Base-by-base conservation (phyloP, 805 yeast genomes). In the Candida ulmi region DNA sequence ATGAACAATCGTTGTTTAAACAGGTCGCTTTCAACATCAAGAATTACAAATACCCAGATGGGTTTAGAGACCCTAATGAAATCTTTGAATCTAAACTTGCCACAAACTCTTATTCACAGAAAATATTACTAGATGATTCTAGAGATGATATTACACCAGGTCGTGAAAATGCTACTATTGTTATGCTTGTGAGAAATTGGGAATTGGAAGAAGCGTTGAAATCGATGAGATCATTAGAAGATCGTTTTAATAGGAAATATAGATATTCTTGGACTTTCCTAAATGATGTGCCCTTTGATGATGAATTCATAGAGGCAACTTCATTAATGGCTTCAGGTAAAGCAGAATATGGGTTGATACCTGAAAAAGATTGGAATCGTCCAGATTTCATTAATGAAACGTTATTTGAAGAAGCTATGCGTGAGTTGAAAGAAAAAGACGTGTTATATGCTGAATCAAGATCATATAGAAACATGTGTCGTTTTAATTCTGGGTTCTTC, bases 401-500 rank as follows among this genome's bases (percentile, higher is more conserved):
- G 6, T 65, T 51, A 30, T 73, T 78, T 54, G 67, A 74, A 17
- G 67, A 69, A 44, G 61, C 70, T 25, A 51, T 81, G 43, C 58
- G 63, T 13, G 57, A 72, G 1, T 63, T 73, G 66, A 61, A 53
- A 12, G 66, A 67, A 13, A 58, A 68, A 11, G 68, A 71, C 3
- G 75, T 84, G 8, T 61, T 83, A 1, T 84, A 84, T 56, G 91
- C 88, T 1, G 72, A 65, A 24, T 76, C 84, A 1, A 59, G 65
- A 47, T 78, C 87, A 1, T 84, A 84, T 55, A 75, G 97, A 57
- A 90, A 91, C 61, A 93, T 93, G 98, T 93, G 98, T 61, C 74
- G 96, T 29, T 91, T 83, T 66, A 91, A 93, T 57, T 83, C 95
- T 3, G 97, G 98, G 0, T 85, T 72, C 58, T 93, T 93, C 65